Evolutionary conservation across 1,284 basidiomycete species (phyloP), one percentile per base, ranked within the genome.

Genomic region (Pseudozyma sp.): DNA sequence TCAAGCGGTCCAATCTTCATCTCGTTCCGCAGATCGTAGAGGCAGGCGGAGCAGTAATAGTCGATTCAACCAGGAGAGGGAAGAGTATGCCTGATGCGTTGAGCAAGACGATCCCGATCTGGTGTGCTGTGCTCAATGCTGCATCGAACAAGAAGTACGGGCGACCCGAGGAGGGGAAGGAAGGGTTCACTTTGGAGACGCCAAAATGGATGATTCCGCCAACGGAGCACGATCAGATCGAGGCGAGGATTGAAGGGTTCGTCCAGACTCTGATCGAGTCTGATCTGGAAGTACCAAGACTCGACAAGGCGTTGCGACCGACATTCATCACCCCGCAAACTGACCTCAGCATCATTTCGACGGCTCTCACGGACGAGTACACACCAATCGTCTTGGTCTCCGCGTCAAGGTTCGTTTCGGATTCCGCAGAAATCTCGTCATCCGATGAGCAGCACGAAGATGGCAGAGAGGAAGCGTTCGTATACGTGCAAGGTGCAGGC

Each of bases 31-130:
- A 90, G 36, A 88, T 92, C 18, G 84, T 87, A 12, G 71, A 88
- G 14, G 86, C 87, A n/a, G 92, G 93, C 35, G 95, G 94, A 0
- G 86, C 95, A 40, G 87, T 97, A 18, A 86, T 98, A 0, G 93
- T 97, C 3, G 96, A 99, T 82, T 97, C 95, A 0, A 98, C 96
- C 0, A 88, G 95, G 31, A 88, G 93, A 16, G 96, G 96, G 9
- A 98, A 99, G 86, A 90, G 93, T 14, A 92, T 96, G 74, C 96
- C 96, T 0, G 96, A 99, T 79, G 94, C 95, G 0, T 87, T 98
- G 0, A 93, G 93, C 6, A 98, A 98, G 85, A 98, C 96, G 0
- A 89, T 97, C 0, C 95, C 96, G 0, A 93, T 95, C 50, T 99
- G 96, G 96, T 98, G 96, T 84, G 88, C 93, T 2, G 93, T 96